phyloP scores from a whole-genome alignment of 495 filamentous ascomycete species.

The Pyronema omphalodes region DNA sequence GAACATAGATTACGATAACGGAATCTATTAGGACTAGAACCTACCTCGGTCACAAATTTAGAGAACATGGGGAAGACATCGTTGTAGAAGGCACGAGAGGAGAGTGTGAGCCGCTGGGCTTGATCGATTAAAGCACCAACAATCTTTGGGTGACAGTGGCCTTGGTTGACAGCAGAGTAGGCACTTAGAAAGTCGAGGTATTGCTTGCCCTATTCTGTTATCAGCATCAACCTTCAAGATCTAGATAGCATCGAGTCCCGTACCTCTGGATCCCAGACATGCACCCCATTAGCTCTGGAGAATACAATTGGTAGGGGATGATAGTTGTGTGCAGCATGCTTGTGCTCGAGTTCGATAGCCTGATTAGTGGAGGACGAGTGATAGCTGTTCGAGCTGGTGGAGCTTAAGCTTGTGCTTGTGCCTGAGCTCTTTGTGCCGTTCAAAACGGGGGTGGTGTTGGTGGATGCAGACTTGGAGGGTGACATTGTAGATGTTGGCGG shows the following conservation, averaged over 20 bases:
- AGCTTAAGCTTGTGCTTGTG: no score
- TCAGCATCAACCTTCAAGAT: background rate
- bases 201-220: constrained; percentile 43
- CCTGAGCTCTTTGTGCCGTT: background rate
- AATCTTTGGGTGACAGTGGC: constrained; percentile 93
- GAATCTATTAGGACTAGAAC: background rate
- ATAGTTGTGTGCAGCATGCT: constrained; percentile 94
- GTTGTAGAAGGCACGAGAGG: constrained; percentile 93
- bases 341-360: constrained; percentile 63
- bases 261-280: constrained; percentile 85
- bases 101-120: constrained; percentile 75
- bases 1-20: background rate
- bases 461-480: background rate
- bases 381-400: constrained; percentile 5
- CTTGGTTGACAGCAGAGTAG: constrained; percentile 96
- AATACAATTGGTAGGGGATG: constrained; percentile 91
- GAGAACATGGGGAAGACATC: constrained; percentile 97
- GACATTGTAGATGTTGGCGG: background rate
- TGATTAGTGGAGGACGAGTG: constrained; percentile 62
- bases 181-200: constrained; percentile 97
- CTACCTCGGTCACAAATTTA: constrained; percentile 58
- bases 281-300: constrained; percentile 58
- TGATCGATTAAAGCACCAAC: constrained; percentile 79
- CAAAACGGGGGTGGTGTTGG: background rate
- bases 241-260: background rate